Evolutionary conservation across 2,329 filamentous ascomycete species (phyloP), one percentile per base, ranked within the genome.

Genomic region (Neonectria ditissima): DNA sequence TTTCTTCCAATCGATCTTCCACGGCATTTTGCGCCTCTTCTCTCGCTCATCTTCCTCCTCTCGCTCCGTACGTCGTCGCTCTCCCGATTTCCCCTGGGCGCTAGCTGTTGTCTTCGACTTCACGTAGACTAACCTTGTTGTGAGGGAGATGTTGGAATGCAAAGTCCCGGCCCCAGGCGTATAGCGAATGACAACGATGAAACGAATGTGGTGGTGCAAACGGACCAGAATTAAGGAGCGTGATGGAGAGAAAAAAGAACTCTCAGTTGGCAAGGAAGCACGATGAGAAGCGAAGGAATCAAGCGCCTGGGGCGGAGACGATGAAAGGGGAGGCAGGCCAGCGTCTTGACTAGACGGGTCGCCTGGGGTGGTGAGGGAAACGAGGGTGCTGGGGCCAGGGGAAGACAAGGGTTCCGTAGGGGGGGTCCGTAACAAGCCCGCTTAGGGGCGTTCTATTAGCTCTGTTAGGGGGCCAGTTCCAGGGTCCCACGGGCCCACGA

Each of bases 221-320:
- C n/a, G 51, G 66, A 66, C 66, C 70, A 45, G 54, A 57, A 61
- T 57, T 68, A 65, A 67, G 71, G 85, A 87, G 83, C 79, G 85
- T 87, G 81, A 73, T 81, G 82, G 84, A 86, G 84, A 85, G 83
- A 69, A 67, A 63, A 79, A 81, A 73, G 67, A 71, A 79, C 82
- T 81, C 84, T 85, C 84, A 81, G 82, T 86, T 86, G 83, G 82
- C 80, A 78, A 80, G 75, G 73, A 78, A 73, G 75, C 74, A 73
- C 66, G 66, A 74, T 64, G 69, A 75, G 64, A 67, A 70, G 64
- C 64, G 67, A 68, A 58, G 71, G 65, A 72, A 70, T 59, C 69
- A 70, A 69, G 65, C 67, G 67, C 65, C 66, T 64, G 62, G 66
- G 62, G 68, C 62, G 62, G 65, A 65, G 71, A 71, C 63, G 37